Conservation (phyloP, 1,284 basidiomycete species). For the Malassezia sympodialis region DNA sequence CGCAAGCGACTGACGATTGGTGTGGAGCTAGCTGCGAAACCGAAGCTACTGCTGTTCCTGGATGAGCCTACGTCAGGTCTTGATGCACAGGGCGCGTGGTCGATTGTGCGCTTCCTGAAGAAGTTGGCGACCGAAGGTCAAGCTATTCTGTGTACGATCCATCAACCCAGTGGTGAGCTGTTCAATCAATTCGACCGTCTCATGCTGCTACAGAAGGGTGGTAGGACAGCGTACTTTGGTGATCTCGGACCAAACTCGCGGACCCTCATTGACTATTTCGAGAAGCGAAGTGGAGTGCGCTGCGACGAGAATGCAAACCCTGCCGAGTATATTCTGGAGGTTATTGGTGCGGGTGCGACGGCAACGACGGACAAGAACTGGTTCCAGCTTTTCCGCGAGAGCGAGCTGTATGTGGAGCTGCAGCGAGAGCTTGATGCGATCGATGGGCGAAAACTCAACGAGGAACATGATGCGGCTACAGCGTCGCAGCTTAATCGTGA, state of each 20-base stretch:
- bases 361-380: constrained; percentile 36
- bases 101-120: constrained; percentile 42
- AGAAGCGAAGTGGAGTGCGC: constrained; percentile 56
- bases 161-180: constrained; percentile 46
- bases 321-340: constrained; percentile 41
- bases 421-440: constrained; percentile 18
- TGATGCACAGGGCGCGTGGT: constrained; percentile 26
- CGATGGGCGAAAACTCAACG: neutral
- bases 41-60: constrained; percentile 36
- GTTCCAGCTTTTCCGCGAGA: constrained; percentile 30
- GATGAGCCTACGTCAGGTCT: constrained; percentile 42
- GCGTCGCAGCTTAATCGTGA: constrained; percentile 26
- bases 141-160: constrained; percentile 48
- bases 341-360: constrained; percentile 37
- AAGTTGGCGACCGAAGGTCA: constrained; percentile 44
- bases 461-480: neutral
- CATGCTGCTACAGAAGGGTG: constrained; percentile 31
- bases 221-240: constrained; percentile 54
- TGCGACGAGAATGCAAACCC: constrained; percentile 32
- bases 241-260: constrained; percentile 58
- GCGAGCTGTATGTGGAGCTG: constrained; percentile 22
- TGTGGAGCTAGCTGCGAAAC: constrained; percentile 37
- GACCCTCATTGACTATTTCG: constrained; percentile 61
- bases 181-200: constrained; percentile 35
- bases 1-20: constrained; percentile 37